A percentile compares a stretch with the other conserved stretches of the same genome.
phyloP scores from a whole-genome alignment of 305 asterid genomes.

The Solanum chacoense region DNA sequence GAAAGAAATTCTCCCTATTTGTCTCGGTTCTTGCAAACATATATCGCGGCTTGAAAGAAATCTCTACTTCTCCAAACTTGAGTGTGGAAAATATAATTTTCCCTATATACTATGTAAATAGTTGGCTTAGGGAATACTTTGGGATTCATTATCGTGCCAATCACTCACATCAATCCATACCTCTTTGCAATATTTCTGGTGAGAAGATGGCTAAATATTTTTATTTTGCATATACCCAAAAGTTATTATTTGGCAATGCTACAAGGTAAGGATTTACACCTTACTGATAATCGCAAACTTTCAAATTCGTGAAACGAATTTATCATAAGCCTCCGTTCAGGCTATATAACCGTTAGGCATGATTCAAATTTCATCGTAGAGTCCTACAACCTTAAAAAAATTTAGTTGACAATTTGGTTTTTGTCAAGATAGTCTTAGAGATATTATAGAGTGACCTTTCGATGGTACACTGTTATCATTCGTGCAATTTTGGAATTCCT shows the following conservation, averaged over 20 bases:
- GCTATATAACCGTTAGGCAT: background rate
- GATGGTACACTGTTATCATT: background rate
- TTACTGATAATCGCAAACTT: background rate
- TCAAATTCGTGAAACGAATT: background rate
- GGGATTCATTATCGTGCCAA: background rate
- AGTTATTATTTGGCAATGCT: background rate
- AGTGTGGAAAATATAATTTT: background rate
- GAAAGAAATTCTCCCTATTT: background rate
- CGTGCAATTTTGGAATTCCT: background rate
- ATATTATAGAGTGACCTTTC: background rate
- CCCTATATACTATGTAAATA: background rate
- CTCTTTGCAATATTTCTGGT: background rate
- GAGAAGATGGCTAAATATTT: background rate
- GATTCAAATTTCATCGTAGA: background rate
- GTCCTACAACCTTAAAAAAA: background rate
- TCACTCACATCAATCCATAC: background rate
- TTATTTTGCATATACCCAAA: background rate
- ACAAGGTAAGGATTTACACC: background rate
- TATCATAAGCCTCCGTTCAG: background rate
- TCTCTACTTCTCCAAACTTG: too few relatives aligned
- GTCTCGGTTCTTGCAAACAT: background rate
- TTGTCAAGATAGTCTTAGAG: background rate
- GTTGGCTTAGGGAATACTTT: background rate
- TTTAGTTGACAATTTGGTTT: background rate
- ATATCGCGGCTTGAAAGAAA: background rate